Evolutionary conservation across 73 alveolate species (phyloP), one percentile per base, ranked within the genome.

Genomic region (Paramecium sexaurelia): DNA sequence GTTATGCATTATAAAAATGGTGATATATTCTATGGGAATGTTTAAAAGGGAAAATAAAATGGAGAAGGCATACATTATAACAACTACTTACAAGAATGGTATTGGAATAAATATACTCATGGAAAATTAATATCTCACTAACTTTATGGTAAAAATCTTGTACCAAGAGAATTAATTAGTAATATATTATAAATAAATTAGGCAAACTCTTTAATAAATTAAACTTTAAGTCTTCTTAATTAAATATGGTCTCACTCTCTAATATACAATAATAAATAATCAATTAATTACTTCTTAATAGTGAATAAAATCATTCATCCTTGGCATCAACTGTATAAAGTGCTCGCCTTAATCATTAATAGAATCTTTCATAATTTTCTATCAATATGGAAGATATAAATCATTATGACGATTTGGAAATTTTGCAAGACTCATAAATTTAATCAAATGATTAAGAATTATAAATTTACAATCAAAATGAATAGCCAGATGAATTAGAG

Each of bases 31-130:
- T 71, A 71, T 71, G 86, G 86, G 11, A 35, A 32, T 9, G 43
- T 71, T 0, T 32, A 32, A 2, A 71, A 36, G 17, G 86, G 56
- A 36, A 71, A 71, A 71, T 71, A 71, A n/a, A 36, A 71, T 71
- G 86, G 86, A 71, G 86, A 71, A 36, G 86, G 86, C 32, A 71
- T 71, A 33, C 55, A 35, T 71, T 71, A 35, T 17, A 71, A 71
- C 13, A 71, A 71, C 15, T 19, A 71, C 7, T 20, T 20, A 35
- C 11, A 71, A 20, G 55, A 32, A 35, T 71, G 86, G 86, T 33
- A 71, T 20, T 37, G 55, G 55, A 71, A 71, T n/a, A 71, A 71
- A 36, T 71, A 35, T 71, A 15, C 33, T 27, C 55, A 71, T 71
- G 86, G 86, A 71, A 71, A 37, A 17, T 33, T 37, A 0, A 15